Base-by-base conservation (phyloP, 768 basidiomycete species). In the Hemileccinum impolitum region DNA sequence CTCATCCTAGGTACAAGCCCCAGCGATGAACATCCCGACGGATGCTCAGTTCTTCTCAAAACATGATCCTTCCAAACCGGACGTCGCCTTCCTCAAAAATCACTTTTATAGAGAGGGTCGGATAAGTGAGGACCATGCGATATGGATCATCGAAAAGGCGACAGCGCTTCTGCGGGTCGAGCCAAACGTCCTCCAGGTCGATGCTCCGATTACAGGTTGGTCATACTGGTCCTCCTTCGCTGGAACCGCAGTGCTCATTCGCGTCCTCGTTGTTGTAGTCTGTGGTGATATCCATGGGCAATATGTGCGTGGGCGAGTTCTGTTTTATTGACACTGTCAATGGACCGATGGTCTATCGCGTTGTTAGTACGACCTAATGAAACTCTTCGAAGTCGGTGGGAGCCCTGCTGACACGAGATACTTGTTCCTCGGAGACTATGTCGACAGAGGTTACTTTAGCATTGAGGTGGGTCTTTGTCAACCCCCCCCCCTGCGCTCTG, bases 251-350 rank as follows among this genome's bases (percentile, higher is more conserved):
- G 26, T 39, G 23, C 50, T 56, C 25, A 59, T 50, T 18, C 31
- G 17, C 32, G 17, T 50, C 48, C 44, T 23, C 23, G 6, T 23
- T 23, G 23, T 23, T 23, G 6, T 60, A 93, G 92, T 94, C 32
- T 98, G 95, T 68, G 96, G 95, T 41, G 95, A 98, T 72, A 96
- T 98, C 39, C 95, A 98, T 61, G 95, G 95, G 1, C 95, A 99
- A 90, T 99, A 99, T 73, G 95, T 96, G 60, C 67, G 89, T 59
- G 47, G 31, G 45, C 50, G 32, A 38, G 45, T 48, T 40, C 32
- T 48, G 49, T 45, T 45, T 17, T 26, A 28, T 46, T 23, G 44
- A 21, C 26, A 25, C 52, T 54, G 31, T 56, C 28, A 47, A 57
- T 58, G 58, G 53, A 62, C 50, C 48, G 13, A 36, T 35, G 47